Percentiles rank a stretch among this genome's conserved stretches.
Conservation (phyloP, 306 rosid species). For the Quercus ilex region DNA sequence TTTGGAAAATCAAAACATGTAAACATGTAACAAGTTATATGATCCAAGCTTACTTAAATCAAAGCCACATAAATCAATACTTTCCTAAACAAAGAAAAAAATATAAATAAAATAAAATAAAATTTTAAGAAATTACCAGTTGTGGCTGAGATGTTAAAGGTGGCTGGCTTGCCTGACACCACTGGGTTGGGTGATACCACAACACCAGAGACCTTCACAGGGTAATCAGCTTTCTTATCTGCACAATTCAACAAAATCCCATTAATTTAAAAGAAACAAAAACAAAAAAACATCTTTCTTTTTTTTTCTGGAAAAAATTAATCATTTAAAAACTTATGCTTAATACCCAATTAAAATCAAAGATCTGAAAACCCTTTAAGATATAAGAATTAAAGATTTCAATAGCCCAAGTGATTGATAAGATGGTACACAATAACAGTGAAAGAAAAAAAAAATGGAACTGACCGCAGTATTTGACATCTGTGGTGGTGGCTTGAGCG, state of each 20-base stretch:
- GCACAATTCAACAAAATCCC: slow-evolving; percentile 11
- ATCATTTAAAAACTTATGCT: neutral
- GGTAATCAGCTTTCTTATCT: slow-evolving; percentile 58
- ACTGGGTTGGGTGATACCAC: slow-evolving; percentile 65
- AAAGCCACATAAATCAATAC: neutral
- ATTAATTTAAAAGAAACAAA: slow-evolving; percentile 10
- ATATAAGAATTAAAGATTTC: neutral
- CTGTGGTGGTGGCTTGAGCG: slow-evolving; percentile 31
- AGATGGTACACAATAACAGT: neutral
- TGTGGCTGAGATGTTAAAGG: slow-evolving; percentile 70
- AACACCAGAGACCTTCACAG: slow-evolving; percentile 65
- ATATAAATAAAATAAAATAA: neutral
- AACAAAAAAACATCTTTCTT: no score
- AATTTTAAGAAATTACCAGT: slow-evolving; percentile 40
- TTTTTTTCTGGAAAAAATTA: neutral
- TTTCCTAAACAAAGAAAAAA: neutral
- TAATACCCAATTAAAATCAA: neutral
- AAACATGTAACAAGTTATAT: neutral
- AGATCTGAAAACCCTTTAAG: neutral
- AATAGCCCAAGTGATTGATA: neutral
- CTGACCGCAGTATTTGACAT: slow-evolving; percentile 65
- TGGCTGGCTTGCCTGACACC: slow-evolving; percentile 60
- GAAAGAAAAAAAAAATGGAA: slow-evolving; percentile 1
- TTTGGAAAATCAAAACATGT: neutral
- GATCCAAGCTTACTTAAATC: neutral